Percentiles rank a stretch among this genome's conserved stretches.
Evolutionary conservation across 2,329 filamentous ascomycete genomes (phyloP).

Genomic region (Botrytis paeoniae): DNA sequence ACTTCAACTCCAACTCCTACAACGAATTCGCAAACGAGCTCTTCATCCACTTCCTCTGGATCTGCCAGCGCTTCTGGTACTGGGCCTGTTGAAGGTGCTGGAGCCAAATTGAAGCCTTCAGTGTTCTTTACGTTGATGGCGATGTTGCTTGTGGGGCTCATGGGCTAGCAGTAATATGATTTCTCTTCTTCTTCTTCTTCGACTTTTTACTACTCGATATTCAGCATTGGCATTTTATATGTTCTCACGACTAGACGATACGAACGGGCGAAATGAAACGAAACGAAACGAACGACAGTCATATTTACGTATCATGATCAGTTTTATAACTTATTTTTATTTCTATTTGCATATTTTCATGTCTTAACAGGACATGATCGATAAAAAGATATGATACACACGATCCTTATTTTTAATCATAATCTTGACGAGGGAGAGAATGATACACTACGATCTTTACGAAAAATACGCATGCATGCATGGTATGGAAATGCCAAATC

Average conservation of each 20-base stretch:
- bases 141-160: background rate
- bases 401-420: background rate
- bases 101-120: background rate
- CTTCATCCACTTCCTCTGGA: background rate
- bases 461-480: background rate
- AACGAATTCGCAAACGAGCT: background rate
- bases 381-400: background rate
- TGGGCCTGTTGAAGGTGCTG: background rate
- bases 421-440: background rate
- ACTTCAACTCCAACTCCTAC: slow-evolving; percentile 1
- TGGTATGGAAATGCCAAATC: background rate
- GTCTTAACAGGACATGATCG: background rate
- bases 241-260: background rate
- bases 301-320: background rate
- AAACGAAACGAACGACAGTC: background rate
- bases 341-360: no score
- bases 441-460: background rate
- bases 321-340: background rate
- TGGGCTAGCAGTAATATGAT: background rate
- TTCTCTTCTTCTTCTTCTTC: background rate
- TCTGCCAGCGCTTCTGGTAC: background rate
- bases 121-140: background rate
- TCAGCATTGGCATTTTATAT: background rate
- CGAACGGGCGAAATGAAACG: background rate
- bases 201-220: background rate